phyloP scores from a whole-genome alignment of 257 asterid genomes.

The Solanum clarkiae region DNA sequence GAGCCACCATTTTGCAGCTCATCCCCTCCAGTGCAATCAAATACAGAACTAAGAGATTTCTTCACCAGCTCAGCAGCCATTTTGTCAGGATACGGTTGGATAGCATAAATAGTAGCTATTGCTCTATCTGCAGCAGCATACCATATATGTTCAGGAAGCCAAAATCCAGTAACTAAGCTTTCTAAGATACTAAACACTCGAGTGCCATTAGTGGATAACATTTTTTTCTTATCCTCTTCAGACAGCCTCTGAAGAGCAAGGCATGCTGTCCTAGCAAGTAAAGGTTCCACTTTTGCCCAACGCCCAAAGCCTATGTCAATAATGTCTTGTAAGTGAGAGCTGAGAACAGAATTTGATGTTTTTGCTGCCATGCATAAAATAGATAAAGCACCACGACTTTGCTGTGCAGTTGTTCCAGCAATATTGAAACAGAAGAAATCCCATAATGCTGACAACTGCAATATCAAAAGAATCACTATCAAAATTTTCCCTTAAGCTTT shows the following conservation, averaged over 20 bases:
- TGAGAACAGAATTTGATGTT: slow-evolving; percentile 55
- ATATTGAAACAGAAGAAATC: slow-evolving; percentile 94
- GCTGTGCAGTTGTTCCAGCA: slow-evolving; percentile 82
- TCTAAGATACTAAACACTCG: slow-evolving; percentile 71
- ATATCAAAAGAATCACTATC: slow-evolving; percentile 1
- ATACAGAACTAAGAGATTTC: slow-evolving; percentile 59
- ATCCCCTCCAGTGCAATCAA: slow-evolving; percentile 28
- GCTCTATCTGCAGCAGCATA: slow-evolving; percentile 89
- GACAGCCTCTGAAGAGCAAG: slow-evolving; percentile 72
- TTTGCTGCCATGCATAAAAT: slow-evolving; percentile 94
- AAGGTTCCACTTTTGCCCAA: slow-evolving; percentile 92
- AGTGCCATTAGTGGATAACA: slow-evolving; percentile 54
- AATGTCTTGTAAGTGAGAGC: slow-evolving; percentile 86
- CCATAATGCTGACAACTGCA: slow-evolving; percentile 92
- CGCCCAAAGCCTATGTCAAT: slow-evolving; percentile 96
- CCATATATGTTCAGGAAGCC: slow-evolving; percentile 78
- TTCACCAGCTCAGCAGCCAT: slow-evolving; percentile 63
- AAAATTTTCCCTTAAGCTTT: not conserved
- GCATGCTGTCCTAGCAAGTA: slow-evolving; percentile 94
- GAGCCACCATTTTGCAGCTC: slow-evolving; percentile 32
- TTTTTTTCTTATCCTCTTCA: slow-evolving; percentile 74
- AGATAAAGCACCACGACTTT: slow-evolving; percentile 93
- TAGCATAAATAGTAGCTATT: slow-evolving; percentile 56
- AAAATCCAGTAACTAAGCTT: slow-evolving; percentile 47
- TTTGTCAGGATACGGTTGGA: slow-evolving; percentile 86